A percentile compares a stretch with the other conserved stretches of the same genome.
Evolutionary conservation across 257 asterid genomes (phyloP).

Genomic region (Plantago major): DNA sequence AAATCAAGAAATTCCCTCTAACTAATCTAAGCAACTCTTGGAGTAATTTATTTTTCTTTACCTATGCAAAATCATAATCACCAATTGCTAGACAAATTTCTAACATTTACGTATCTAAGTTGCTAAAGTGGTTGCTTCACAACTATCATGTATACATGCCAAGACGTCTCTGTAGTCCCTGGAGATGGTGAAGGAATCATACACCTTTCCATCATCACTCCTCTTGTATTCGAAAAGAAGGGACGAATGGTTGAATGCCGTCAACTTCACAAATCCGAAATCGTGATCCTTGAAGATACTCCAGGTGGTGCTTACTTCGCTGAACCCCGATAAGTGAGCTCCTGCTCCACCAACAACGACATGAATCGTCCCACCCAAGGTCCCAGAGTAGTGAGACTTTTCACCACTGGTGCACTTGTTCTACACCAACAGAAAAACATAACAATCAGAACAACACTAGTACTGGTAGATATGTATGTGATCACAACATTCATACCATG

Average conservation of each 20-base stretch:
- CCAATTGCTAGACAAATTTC: too few relatives aligned
- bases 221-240: slow-evolving; percentile 74
- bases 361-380: slow-evolving; percentile 71
- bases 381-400: slow-evolving; percentile 46
- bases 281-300: slow-evolving; percentile 71
- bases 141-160: slow-evolving; percentile 73
- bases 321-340: slow-evolving; percentile 54
- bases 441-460: not conserved
- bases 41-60: too few relatives aligned
- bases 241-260: slow-evolving; percentile 63
- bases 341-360: slow-evolving; percentile 77
- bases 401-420: slow-evolving; percentile 50
- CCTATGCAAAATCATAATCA: too few relatives aligned
- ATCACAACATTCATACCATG: not conserved
- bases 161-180: slow-evolving; percentile 78
- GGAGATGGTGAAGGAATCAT: slow-evolving; percentile 74
- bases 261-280: slow-evolving; percentile 69
- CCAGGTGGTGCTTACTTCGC: slow-evolving; percentile 48
- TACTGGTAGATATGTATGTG: not conserved
- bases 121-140: slow-evolving; percentile 61
- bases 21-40: too few relatives aligned
- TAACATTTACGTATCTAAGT: slow-evolving; percentile 17
- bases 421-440: slow-evolving; percentile 24
- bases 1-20: too few relatives aligned
- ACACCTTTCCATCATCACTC: slow-evolving; percentile 70